Conservation (phyloP, 805 yeast genomes). For the Starmerella stellata region DNA sequence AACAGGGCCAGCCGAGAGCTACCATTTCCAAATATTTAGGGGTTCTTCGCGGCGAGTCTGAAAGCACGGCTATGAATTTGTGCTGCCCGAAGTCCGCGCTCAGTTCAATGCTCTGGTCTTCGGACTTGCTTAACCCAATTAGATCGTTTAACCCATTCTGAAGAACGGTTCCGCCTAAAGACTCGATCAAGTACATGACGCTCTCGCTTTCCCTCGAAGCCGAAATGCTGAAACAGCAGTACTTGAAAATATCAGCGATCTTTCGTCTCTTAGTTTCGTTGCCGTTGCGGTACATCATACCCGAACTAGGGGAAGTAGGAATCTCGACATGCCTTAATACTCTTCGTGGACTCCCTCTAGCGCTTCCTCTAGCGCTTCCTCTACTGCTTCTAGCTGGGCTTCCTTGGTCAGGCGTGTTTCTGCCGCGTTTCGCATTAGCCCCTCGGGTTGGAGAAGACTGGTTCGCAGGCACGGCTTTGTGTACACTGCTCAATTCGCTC, state of each 20-base stretch:
- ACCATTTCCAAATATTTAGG: constrained; percentile 59
- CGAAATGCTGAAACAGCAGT: constrained; percentile 5
- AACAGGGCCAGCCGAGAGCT: constrained; percentile 73
- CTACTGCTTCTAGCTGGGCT: no score
- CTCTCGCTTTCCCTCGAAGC: constrained; percentile 2
- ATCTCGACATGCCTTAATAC: neutral
- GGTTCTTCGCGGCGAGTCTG: constrained; percentile 43
- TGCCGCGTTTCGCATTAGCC: no score
- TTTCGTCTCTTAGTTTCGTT: neutral
- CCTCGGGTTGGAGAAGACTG: neutral
- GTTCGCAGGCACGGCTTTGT: neutral
- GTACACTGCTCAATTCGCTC: no score
- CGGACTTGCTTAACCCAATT: neutral
- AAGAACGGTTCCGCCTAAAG: constrained; percentile 5
- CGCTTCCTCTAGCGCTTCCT: neutral
- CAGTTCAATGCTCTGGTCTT: neutral
- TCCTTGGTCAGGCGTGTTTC: no score
- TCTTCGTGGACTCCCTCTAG: neutral
- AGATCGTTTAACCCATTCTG: constrained; percentile 5
- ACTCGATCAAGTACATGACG: neutral
- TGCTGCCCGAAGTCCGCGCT: constrained; percentile 12
- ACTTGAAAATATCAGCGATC: neutral
- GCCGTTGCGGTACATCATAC: neutral
- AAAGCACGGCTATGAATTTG: constrained; percentile 48
- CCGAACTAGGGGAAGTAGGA: neutral